Evolutionary conservation across 495 filamentous ascomycete genomes (phyloP).

Genomic region (Aspergillus coremiiformis): DNA sequence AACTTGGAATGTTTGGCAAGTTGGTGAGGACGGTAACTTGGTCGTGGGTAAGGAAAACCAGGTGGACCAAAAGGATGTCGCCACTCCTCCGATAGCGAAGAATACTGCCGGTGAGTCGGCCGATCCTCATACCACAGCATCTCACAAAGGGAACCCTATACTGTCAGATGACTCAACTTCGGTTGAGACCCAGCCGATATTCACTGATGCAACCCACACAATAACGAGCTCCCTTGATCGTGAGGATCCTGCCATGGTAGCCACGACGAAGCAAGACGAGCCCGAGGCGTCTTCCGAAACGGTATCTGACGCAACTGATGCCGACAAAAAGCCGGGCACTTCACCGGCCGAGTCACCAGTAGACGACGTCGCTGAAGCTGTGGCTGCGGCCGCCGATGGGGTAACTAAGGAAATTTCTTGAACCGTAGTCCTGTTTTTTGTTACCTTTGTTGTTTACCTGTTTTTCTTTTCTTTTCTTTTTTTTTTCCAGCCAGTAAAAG

Average conservation of each 20-base stretch:
- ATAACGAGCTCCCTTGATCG: slow-evolving; percentile 4
- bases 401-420: slow-evolving; percentile 2
- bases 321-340: neutral
- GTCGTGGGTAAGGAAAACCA: slow-evolving; percentile 28
- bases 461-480: neutral
- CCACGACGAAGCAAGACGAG: slow-evolving; percentile 8
- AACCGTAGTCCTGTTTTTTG: neutral
- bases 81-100: slow-evolving; percentile 37
- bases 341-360: slow-evolving; percentile 10
- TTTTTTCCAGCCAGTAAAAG: neutral
- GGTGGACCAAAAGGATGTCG: slow-evolving; percentile 16
- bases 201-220: slow-evolving; percentile 3
- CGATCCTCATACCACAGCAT: slow-evolving; percentile 18
- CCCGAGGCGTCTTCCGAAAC: neutral
- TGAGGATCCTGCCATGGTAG: slow-evolving; percentile 1
- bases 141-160: slow-evolving; percentile 1
- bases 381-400: slow-evolving; percentile 27
- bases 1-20: slow-evolving; percentile 46
- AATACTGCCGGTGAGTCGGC: slow-evolving; percentile 52
- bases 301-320: neutral
- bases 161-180: neutral
- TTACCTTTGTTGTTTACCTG: neutral
- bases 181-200: neutral
- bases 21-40: slow-evolving; percentile 39
- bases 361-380: slow-evolving; percentile 21